Conservation (phyloP, 148 eudicot genomes). For the Tetragonia tetragonoides region DNA sequence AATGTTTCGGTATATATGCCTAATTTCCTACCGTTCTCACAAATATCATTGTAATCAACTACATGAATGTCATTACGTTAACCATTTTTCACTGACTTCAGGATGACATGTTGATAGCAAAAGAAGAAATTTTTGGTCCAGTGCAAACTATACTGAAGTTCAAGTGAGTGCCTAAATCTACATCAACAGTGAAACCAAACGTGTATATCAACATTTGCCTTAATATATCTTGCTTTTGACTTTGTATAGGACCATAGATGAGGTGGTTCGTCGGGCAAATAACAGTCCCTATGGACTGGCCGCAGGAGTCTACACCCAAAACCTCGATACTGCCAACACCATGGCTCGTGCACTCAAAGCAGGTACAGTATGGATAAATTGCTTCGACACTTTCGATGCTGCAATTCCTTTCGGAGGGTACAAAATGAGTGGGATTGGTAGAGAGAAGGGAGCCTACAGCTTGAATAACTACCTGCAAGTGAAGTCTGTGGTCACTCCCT, state of each 20-base stretch:
- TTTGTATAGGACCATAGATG: constrained; percentile 40
- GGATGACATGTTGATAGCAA: constrained; percentile 64
- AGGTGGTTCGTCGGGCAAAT: constrained; percentile 53
- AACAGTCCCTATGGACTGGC: constrained; percentile 49
- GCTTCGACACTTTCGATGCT: constrained; percentile 56
- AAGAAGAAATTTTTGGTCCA: constrained; percentile 67
- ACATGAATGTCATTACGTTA: too few relatives aligned
- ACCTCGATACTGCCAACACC: constrained; percentile 59
- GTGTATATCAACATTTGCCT: too few relatives aligned
- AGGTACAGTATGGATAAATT: constrained; percentile 66
- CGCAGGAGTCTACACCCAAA: constrained; percentile 60
- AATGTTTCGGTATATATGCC: constrained; percentile 24
- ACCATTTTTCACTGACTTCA: neutral
- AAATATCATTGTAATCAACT: too few relatives aligned
- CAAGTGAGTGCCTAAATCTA: constrained; percentile 33
- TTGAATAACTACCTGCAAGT: constrained; percentile 58
- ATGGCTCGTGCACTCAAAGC: constrained; percentile 47
- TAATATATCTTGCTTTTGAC: neutral
- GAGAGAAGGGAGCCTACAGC: constrained; percentile 58
- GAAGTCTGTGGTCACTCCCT: constrained; percentile 61
- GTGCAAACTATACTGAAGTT: constrained; percentile 64
- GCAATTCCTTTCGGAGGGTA: constrained; percentile 69
- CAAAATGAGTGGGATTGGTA: constrained; percentile 70
- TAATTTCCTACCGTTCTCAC: too few relatives aligned
- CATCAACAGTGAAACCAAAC: too few relatives aligned